Evolutionary conservation across 2,329 filamentous ascomycete species (phyloP), one percentile per base, ranked within the genome.

Genomic region (Trichoderma endophyticum): DNA sequence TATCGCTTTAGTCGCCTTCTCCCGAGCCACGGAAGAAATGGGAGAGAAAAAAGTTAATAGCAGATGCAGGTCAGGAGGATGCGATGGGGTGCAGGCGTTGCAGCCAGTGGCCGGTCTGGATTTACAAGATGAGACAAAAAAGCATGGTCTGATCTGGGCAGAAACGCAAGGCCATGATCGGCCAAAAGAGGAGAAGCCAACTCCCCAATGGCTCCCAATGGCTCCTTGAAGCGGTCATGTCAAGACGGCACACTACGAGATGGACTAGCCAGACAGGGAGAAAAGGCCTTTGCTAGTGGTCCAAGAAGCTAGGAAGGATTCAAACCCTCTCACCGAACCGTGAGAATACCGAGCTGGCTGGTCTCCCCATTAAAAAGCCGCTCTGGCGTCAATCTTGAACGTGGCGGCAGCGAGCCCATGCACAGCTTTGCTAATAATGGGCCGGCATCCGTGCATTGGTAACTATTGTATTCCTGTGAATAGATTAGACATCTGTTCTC

Each of bases 381-480:
- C 61, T 64, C 43, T 64, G 61, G 61, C 28, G 61, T 64, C 36
- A 64, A 64, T 64, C 61, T 64, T 48, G 43, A 64, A 48, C 18
- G 61, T 64, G 61, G 61, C 61, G 61, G 61, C 61, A 64, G 36
- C 12, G 43, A 51, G 39, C 36, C 61, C 36, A 64, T 48, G 61
- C 36, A 64, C 43, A 6, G 43, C 43, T 51, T 21, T 43, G n/a
- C n/a, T 51, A 12, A 11, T 51, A 54, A 54, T 48, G 61, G 61
- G 28, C 61, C 64, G 48, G 64, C 48, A 57, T 67, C 64, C 64
- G 48, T 39, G 64, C 48, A 57, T 26, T 54, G 48, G 48, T 18
- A 26, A 28, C 60, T 43, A 7, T 3, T 28, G 26, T 28, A 43
- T n/a, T 43, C 39, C 3, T n/a, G 39, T 43, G 39, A 43, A n/a